Evolutionary conservation across 1,284 basidiomycete genomes (phyloP).

Genomic region (Ustilago vetiveriae): DNA sequence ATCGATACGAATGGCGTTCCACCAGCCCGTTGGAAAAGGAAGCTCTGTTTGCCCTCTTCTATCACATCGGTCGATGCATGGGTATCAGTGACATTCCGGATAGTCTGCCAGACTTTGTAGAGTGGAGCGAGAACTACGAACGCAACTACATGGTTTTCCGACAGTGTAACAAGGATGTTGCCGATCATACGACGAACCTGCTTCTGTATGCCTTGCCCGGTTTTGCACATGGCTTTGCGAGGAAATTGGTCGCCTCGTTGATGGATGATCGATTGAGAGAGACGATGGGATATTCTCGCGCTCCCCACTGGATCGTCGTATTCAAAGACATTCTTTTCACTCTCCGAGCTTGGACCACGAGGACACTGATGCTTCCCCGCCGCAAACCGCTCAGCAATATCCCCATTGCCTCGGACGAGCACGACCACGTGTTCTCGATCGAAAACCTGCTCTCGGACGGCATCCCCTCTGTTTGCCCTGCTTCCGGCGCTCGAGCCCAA

Average conservation of each 20-base stretch:
- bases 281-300: constrained; percentile 27
- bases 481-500: constrained; percentile 27
- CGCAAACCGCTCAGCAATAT: constrained; percentile 18
- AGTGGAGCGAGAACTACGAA: constrained; percentile 45
- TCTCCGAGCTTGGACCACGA: constrained; percentile 6
- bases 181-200: constrained; percentile 40
- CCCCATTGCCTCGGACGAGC: constrained; percentile 22
- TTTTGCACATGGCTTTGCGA: constrained; percentile 23
- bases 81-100: constrained; percentile 39
- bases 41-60: constrained; percentile 41
- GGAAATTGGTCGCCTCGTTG: constrained; percentile 20
- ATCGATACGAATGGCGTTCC: constrained; percentile 34
- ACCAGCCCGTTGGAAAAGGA: constrained; percentile 36
- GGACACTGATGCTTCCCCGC: constrained; percentile 21
- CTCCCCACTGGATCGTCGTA: constrained; percentile 13
- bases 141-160: constrained; percentile 26
- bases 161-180: constrained; percentile 34
- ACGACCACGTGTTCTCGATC: constrained; percentile 24
- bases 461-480: constrained; percentile 40
- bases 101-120: constrained; percentile 15
- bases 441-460: constrained; percentile 26
- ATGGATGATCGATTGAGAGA: constrained; percentile 37
- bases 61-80: constrained; percentile 46
- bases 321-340: constrained; percentile 24
- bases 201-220: constrained; percentile 26